Percentiles rank a stretch among this genome's conserved stretches.
These are phyloP conservation scores for Sporothrix curviconia DNA, from an alignment of 2,329 filamentous ascomycete genomes.

Conservation along the genomic window DNA sequence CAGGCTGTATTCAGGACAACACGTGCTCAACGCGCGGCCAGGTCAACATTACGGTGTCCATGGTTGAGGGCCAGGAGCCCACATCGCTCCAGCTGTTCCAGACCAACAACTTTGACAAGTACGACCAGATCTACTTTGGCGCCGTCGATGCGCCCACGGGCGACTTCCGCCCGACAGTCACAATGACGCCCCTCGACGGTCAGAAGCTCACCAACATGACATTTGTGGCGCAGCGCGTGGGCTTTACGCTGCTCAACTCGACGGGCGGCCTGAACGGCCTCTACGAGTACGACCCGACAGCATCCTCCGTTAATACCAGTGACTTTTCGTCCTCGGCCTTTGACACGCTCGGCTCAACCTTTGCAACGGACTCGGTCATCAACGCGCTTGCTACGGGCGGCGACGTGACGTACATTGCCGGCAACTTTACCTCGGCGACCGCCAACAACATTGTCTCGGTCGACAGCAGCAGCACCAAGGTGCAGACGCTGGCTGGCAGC, in stretches of 20 bases:
- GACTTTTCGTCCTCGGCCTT: conserved; percentile 67
- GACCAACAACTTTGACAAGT: conserved; percentile 95
- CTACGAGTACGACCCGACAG: conserved; percentile 75
- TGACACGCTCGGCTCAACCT: conserved; percentile 65
- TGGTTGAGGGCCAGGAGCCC: conserved; percentile 42
- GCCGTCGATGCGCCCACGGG: conserved; percentile 68
- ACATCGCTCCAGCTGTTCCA: conserved; percentile 60
- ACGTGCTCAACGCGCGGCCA: conserved; percentile 71
- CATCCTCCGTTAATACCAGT: conserved; percentile 49
- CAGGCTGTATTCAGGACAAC: conserved; percentile 75
- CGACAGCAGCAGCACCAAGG: conserved; percentile 52
- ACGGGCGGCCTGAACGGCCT: conserved; percentile 81
- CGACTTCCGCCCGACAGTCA: conserved; percentile 74
- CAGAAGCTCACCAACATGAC: conserved; percentile 59
- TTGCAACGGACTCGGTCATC: conserved; percentile 62
- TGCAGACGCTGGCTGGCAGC: conserved; percentile 60
- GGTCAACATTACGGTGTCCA: conserved; percentile 61
- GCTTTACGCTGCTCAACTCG: conserved; percentile 66
- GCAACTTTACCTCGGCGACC: conserved; percentile 68
- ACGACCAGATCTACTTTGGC: conserved; percentile 84
- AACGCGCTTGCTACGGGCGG: conserved; percentile 59
- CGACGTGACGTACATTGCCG: conserved; percentile 67
- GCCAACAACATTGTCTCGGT: conserved; percentile 74
- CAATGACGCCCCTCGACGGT: conserved; percentile 60
- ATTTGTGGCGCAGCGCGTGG: conserved; percentile 83